Evolutionary conservation across 1,284 basidiomycete genomes (phyloP).

Genomic region (Leccinum holopus): DNA sequence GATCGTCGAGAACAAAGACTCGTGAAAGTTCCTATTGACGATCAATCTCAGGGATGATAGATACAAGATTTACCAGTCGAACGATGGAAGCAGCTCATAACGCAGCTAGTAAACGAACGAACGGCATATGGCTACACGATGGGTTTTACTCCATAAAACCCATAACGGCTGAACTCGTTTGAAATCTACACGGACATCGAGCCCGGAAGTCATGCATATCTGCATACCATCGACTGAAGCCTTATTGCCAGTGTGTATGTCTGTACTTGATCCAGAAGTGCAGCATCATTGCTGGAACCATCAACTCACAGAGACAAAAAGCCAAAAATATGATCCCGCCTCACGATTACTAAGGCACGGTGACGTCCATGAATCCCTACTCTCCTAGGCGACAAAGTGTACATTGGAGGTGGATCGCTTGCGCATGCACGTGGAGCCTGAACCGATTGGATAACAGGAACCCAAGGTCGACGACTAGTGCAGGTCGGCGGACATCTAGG

Average conservation of each 20-base stretch:
- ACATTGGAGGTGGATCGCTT: constrained; percentile 14
- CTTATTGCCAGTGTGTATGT: neutral
- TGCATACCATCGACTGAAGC: neutral
- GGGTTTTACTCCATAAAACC: neutral
- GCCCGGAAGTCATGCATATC: constrained; percentile 2
- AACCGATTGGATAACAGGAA: neutral
- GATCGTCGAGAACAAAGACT: neutral
- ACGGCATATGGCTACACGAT: constrained; percentile 9
- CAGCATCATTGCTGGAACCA: neutral
- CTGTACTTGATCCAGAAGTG: constrained; percentile 11
- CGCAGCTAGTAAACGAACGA: neutral
- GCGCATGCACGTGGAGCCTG: constrained; percentile 16
- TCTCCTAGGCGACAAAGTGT: neutral
- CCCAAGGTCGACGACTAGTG: neutral
- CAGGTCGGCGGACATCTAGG: neutral
- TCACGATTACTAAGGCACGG: constrained; percentile 13
- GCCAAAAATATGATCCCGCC: neutral
- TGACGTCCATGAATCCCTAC: constrained; percentile 25
- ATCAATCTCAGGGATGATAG: too few relatives aligned
- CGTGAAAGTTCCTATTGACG: neutral
- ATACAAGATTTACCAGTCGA: too few relatives aligned
- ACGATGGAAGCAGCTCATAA: neutral
- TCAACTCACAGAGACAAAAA: neutral
- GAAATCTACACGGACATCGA: constrained; percentile 8
- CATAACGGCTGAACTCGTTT: constrained; percentile 4